These are phyloP conservation scores for Phlyctochytrium bullatum DNA, from an alignment of 192 early-diverging fungal genomes.

Conservation along the genomic window DNA sequence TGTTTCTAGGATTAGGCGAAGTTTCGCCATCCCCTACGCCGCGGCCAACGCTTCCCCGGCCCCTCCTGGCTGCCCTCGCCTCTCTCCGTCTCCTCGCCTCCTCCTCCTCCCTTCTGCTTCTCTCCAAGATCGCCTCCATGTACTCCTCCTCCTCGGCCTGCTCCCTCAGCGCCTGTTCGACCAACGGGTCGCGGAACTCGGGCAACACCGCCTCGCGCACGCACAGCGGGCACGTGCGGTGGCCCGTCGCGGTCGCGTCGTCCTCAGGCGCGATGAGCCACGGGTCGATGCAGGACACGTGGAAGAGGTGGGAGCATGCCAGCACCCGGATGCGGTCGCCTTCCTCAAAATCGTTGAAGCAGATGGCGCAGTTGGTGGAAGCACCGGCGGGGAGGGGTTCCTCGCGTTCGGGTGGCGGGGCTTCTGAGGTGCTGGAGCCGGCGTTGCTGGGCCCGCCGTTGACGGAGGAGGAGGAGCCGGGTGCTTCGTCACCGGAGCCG, in stretches of 20 bases:
- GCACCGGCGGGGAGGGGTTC: constrained; percentile 19
- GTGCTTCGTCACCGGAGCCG: too few species aligned
- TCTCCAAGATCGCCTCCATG: constrained; percentile 19
- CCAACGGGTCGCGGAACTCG: constrained; percentile 30
- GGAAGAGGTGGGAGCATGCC: constrained; percentile 61
- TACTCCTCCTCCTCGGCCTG: constrained; percentile 22
- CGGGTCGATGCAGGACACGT: constrained; percentile 61
- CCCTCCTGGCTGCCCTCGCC: not conserved
- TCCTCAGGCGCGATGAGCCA: constrained; percentile 33
- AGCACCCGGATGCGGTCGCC: constrained; percentile 63
- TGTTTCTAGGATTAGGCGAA: not conserved
- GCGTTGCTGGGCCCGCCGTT: too few species aligned
- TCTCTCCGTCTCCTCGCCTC: not conserved
- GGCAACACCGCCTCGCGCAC: constrained; percentile 32
- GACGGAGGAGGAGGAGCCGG: too few species aligned
- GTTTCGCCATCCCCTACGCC: not conserved
- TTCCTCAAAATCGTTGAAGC: constrained; percentile 63
- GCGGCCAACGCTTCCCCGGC: not conserved
- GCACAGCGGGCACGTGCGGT: constrained; percentile 34
- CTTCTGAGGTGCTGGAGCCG: too few species aligned
- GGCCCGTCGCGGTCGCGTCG: constrained; percentile 5
- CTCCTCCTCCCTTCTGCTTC: not conserved
- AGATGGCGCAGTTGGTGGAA: constrained; percentile 57
- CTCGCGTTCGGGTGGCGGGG: too few species aligned
- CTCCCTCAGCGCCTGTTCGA: constrained; percentile 21